Evolutionary conservation across 129 eudicot species (phyloP), one percentile per base, ranked within the genome.

Genomic region (Solidago caesia): DNA sequence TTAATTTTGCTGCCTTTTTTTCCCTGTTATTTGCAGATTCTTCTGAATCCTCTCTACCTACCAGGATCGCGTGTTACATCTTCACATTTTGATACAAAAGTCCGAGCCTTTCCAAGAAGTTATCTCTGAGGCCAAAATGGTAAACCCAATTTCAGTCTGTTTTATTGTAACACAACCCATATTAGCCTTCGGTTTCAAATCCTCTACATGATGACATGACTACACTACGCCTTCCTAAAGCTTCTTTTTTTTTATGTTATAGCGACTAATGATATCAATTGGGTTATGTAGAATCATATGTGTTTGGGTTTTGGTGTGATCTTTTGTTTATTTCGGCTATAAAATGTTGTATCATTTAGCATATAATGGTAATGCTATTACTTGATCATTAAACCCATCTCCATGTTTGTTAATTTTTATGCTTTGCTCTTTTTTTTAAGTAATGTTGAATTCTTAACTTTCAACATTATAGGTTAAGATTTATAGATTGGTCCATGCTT

Each of bases 51-150:
- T 42, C 85, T 94, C 15, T 94, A 94, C 85, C 71, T 94, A 66
- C 96, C 99, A 14, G 99, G 99, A 70, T 88, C 96, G 48, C 99
- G 99, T 67, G 89, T 94, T 66, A 81, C 97, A 67, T 94, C 99
- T 77, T 87, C 96, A 59, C 99, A 94, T 77, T 94, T 94, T 77
- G 97, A 94, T 82, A 94, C 99, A 4, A 94, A 94, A 75, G 99
- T 94, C 46, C 89, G 99, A 81, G 96, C 96, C 26, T 93, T 94
- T 49, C 97, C 99, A 46, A 82, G 99, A 85, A 94, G 87, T 75
- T 91, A 94, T 67, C 89, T 94, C 55, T 89, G 88, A 92, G 42
- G 51, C 33, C 10, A 48, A 75, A 75, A 11, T 48, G n/a, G 74
- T 76, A 55, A 26, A 26, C 60, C 45, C 5, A 12, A 57, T 55